These are phyloP conservation scores for Trichosphaerium sp. DNA, from an alignment of 78 protist species.

Conservation along the genomic window DNA sequence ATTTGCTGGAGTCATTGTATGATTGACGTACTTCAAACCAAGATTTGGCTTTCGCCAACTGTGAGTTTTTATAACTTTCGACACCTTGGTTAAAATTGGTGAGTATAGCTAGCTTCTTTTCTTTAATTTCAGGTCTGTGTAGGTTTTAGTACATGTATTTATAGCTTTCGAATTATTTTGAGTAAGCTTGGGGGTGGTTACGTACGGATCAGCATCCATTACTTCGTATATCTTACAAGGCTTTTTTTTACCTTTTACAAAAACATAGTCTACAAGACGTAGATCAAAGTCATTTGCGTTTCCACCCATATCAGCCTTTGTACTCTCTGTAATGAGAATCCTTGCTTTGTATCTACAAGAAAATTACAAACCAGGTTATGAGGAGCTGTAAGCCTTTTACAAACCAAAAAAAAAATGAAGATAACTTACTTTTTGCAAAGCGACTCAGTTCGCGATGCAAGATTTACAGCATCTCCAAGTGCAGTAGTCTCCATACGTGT, in stretches of 20 bases:
- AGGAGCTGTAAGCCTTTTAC: no score
- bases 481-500: constrained; percentile 49
- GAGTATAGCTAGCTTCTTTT: constrained; percentile 5
- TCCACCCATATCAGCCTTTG: constrained; percentile 31
- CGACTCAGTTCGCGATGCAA: constrained; percentile 45
- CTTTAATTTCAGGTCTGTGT: constrained; percentile 5
- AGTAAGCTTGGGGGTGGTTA: no score
- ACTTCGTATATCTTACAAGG: constrained; percentile 32
- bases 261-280: constrained; percentile 30
- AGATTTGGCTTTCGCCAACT: constrained; percentile 16
- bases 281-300: constrained; percentile 24
- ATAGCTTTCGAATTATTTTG: no score
- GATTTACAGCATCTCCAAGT: constrained; percentile 42
- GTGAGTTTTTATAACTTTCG: constrained; percentile 5
- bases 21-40: constrained; percentile 21
- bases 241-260: constrained; percentile 32
- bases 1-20: no score
- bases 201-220: constrained; percentile 45
- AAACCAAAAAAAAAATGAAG: no score
- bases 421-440: constrained; percentile 42
- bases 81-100: constrained; percentile 10
- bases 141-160: no score
- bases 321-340: constrained; percentile 32
- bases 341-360: no score
- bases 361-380: no score